Conservation (phyloP, 1,284 basidiomycete genomes). For the Agroathelia rolfsii region DNA sequence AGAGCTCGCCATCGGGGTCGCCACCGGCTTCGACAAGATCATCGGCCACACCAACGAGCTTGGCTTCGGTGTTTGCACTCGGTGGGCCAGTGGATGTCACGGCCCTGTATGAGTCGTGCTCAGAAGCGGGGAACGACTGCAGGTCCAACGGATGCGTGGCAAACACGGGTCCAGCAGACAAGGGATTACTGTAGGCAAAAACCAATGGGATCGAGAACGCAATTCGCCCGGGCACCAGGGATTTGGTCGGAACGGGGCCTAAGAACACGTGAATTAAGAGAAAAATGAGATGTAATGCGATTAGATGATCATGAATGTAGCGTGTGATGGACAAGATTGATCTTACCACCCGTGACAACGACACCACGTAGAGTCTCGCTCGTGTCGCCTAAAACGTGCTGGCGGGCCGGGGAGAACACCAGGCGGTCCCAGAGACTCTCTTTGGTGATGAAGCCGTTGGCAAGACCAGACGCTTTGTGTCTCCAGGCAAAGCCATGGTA, state of each 20-base stretch:
- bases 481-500: slow-evolving; percentile 55
- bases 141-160: slow-evolving; percentile 69
- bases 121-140: slow-evolving; percentile 45
- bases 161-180: slow-evolving; percentile 58
- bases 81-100: slow-evolving; percentile 62
- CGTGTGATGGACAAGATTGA: slow-evolving; percentile 3
- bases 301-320: neutral
- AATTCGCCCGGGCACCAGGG: slow-evolving; percentile 51
- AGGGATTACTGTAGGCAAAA: slow-evolving; percentile 46
- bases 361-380: slow-evolving; percentile 50
- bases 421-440: slow-evolving; percentile 72
- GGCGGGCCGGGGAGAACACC: slow-evolving; percentile 58
- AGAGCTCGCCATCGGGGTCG: slow-evolving; percentile 41
- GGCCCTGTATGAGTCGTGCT: slow-evolving; percentile 21
- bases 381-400: slow-evolving; percentile 44
- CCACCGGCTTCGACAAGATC: slow-evolving; percentile 46
- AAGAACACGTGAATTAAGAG: too few relatives aligned
- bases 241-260: slow-evolving; percentile 26
- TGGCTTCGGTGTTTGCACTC: slow-evolving; percentile 63
- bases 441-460: slow-evolving; percentile 62
- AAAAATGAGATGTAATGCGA: neutral
- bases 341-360: slow-evolving; percentile 55
- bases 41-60: slow-evolving; percentile 56
- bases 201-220: slow-evolving; percentile 65
- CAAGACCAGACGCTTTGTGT: slow-evolving; percentile 57